Conservation (phyloP, 495 filamentous ascomycete species). For the Hypoxylon rickii region DNA sequence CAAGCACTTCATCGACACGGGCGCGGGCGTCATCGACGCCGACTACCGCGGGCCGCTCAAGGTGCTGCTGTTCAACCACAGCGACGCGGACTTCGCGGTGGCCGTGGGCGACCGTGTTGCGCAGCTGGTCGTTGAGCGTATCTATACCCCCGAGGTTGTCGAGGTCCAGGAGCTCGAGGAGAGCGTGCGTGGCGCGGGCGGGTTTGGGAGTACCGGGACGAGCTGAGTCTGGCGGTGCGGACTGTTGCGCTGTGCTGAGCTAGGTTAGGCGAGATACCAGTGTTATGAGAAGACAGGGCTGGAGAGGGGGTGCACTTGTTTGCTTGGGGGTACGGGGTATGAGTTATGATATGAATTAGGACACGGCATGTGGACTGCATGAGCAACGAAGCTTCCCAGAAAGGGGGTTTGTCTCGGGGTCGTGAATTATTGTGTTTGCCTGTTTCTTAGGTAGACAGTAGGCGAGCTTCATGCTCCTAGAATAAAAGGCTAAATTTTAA, state of each 20-base stretch:
- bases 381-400: too few relatives aligned
- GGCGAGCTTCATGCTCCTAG: too few relatives aligned
- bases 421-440: too few relatives aligned
- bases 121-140: conserved; percentile 91
- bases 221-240: conserved; percentile 35
- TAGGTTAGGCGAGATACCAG: too few relatives aligned
- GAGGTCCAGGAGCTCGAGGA: conserved; percentile 88
- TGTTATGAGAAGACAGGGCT: neutral
- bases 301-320: neutral
- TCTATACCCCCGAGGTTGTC: conserved; percentile 85
- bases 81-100: conserved; percentile 78
- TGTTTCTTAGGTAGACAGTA: too few relatives aligned
- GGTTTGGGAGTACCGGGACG: conserved; percentile 89
- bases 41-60: conserved; percentile 95
- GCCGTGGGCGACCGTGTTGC: conserved; percentile 87
- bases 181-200: conserved; percentile 86
- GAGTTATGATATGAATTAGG: too few relatives aligned
- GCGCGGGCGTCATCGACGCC: conserved; percentile 95
- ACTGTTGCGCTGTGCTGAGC: too few relatives aligned
- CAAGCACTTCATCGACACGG: conserved; percentile 93
- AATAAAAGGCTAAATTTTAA: too few relatives aligned
- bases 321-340: neutral
- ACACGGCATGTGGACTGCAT: too few relatives aligned
- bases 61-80: conserved; percentile 92
- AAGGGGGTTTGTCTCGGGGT: too few relatives aligned